phyloP scores from a whole-genome alignment of 2,329 filamentous ascomycete species.

The Phialophora tarda region DNA sequence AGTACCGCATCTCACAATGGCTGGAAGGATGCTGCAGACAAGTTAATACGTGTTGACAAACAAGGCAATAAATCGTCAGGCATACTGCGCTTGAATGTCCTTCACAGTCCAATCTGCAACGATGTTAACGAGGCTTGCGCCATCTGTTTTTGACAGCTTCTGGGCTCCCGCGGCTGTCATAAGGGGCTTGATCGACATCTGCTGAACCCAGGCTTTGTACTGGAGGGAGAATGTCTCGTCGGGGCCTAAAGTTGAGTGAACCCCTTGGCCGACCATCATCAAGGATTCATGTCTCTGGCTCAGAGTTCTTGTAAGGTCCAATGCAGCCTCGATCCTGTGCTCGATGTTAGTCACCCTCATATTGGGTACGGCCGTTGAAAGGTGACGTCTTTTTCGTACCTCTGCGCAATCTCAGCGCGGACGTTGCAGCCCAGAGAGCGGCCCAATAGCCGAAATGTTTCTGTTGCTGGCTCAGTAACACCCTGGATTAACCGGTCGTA shows the following conservation, averaged over 20 bases:
- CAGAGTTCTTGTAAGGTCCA: not conserved
- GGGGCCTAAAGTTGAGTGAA: not conserved
- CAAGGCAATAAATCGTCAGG: not conserved
- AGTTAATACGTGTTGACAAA: not conserved
- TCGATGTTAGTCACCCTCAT: not conserved
- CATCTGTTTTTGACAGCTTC: conserved; percentile 17
- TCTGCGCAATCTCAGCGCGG: not conserved
- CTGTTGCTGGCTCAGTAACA: not conserved
- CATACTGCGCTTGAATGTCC: conserved; percentile 14
- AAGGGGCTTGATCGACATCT: conserved; percentile 1
- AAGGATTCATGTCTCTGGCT: conserved; percentile 6
- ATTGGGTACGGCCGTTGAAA: not conserved
- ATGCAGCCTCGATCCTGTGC: conserved; percentile 4
- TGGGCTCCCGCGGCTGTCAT: not conserved
- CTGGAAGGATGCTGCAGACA: conserved; percentile 6
- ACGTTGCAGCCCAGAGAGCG: not conserved
- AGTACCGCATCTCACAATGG: conserved; percentile 3
- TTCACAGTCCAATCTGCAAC: conserved; percentile 8
- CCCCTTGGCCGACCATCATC: conserved; percentile 1
- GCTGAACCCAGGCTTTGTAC: conserved; percentile 4
- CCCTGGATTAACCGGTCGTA: not conserved
- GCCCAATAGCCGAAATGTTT: conserved; percentile 2
- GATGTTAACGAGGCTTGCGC: conserved; percentile 14
- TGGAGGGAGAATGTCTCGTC: not conserved
- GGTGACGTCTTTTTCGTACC: not conserved